These are phyloP conservation scores for Barbatosphaeria neglecta DNA, from an alignment of 495 filamentous ascomycete genomes.

Conservation along the genomic window DNA sequence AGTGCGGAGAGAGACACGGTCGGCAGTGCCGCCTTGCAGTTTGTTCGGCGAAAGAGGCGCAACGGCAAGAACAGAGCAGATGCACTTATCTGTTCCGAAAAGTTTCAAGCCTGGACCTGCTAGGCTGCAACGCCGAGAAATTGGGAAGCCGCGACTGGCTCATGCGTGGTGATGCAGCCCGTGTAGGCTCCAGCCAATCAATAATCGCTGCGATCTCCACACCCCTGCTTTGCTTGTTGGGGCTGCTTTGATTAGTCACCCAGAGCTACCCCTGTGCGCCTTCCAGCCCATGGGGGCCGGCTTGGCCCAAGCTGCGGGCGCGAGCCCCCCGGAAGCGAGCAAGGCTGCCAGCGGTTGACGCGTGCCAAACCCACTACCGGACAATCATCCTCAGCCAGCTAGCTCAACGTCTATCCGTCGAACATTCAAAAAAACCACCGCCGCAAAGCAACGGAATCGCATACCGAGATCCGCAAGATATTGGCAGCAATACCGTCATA, in stretches of 20 bases:
- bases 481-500: too few relatives aligned
- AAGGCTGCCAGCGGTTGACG: constrained; percentile 42
- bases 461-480: too few relatives aligned
- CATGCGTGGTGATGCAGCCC: constrained; percentile 2
- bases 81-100: constrained; percentile 1
- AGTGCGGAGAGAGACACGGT: too few relatives aligned
- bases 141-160: background rate
- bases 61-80: background rate
- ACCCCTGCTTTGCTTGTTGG: background rate
- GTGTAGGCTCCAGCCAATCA: background rate
- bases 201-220: too few relatives aligned
- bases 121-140: background rate
- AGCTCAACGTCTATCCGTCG: constrained; percentile 5
- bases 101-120: background rate
- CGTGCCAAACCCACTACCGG: constrained; percentile 14
- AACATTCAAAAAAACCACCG: background rate
- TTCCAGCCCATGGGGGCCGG: too few relatives aligned
- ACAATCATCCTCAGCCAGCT: too few relatives aligned
- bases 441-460: too few relatives aligned
- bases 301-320: background rate
- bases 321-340: too few relatives aligned
- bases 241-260: constrained; percentile 15
- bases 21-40: background rate
- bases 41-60: background rate
- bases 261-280: constrained; percentile 2